phyloP scores from a whole-genome alignment of 805 yeast genomes.

The Sugiyamaella floridensis region DNA sequence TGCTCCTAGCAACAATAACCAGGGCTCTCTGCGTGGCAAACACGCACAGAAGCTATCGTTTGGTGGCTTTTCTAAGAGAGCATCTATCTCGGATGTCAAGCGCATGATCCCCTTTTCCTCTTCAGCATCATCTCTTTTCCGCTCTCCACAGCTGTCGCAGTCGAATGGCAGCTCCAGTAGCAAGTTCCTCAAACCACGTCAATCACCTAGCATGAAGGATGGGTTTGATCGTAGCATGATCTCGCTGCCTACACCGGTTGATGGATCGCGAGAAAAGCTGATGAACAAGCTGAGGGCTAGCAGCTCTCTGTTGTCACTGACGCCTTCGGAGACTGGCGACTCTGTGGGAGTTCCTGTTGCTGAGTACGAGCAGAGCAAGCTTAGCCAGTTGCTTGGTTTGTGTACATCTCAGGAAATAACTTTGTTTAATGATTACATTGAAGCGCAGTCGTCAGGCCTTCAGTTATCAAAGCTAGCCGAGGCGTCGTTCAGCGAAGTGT shows the following conservation, averaged over 20 bases:
- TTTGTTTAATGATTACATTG: constrained; percentile 30
- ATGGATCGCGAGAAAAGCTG: constrained; percentile 48
- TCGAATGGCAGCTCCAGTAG: not conserved
- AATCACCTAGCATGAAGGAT: constrained; percentile 6
- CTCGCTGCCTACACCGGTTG: constrained; percentile 54
- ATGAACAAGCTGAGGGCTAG: constrained; percentile 47
- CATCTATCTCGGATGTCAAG: constrained; percentile 9
- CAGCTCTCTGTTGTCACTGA: constrained; percentile 40
- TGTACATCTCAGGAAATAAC: constrained; percentile 32
- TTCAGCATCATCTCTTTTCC: constrained; percentile 8
- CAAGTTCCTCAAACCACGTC: constrained; percentile 4
- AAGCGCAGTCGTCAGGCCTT: constrained; percentile 7
- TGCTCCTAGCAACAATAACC: not conserved
- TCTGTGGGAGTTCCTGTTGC: constrained; percentile 30
- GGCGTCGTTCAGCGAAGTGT: constrained; percentile 44
- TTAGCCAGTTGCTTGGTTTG: constrained; percentile 31
- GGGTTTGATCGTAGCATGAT: constrained; percentile 37
- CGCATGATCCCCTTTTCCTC: constrained; percentile 6
- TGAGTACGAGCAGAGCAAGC: constrained; percentile 32
- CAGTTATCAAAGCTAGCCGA: constrained; percentile 39
- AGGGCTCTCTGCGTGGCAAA: constrained; percentile 1
- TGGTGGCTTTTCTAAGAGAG: constrained; percentile 4
- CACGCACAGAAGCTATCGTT: constrained; percentile 9
- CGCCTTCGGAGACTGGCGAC: constrained; percentile 18
- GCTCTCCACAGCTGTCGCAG: not conserved